Base-by-base conservation (phyloP, 345 rosid genomes). In the Rhizophora mangle region DNA sequence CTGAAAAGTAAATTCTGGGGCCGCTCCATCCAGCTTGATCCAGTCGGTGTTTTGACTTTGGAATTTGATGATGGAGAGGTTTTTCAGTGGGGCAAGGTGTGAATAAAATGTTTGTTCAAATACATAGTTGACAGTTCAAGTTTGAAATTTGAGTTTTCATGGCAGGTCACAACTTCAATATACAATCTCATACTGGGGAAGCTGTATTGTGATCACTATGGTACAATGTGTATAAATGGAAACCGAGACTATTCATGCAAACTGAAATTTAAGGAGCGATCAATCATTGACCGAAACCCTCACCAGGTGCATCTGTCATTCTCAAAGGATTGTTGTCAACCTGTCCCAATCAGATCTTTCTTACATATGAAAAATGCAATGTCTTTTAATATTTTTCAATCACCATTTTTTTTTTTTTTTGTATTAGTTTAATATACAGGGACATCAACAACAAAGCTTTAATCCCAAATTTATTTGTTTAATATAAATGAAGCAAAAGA, bases 1-100 rank as follows among this genome's bases (percentile, higher is more conserved):
- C 76, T 96, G 27, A 96, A 88, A 81, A 90, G 99, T 83, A 96
- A 96, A 76, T 96, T 96, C 72, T 92, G 99, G 97, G 99, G 99
- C 64, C 96, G 99, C 62, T 96, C 99, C 32, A 96, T 96, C 76
- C 98, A 90, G 81, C 88, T 96, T 63, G 99, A 96, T 71, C 99
- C 99, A 37, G 91, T 87, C 78, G 99, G 99, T 74, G 77, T 85
- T 67, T 82, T 96, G 85, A 87, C 91, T 36, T 74, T 92, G 75
- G 89, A 88, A 69, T 92, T 96, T 82, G 98, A 90, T 63, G 96
- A 96, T 59, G 99, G 99, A 67, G 98, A 92, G 77, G 80, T 84
- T 67, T 89, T 90, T 68, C 91, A 82, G 61, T 96, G 99, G 99
- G 90, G 91, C 73, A 96, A 96, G 94, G 98, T 95, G 81, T 36